Conservation (phyloP, 2,329 filamentous ascomycete species). For the Myotisia sp. region DNA sequence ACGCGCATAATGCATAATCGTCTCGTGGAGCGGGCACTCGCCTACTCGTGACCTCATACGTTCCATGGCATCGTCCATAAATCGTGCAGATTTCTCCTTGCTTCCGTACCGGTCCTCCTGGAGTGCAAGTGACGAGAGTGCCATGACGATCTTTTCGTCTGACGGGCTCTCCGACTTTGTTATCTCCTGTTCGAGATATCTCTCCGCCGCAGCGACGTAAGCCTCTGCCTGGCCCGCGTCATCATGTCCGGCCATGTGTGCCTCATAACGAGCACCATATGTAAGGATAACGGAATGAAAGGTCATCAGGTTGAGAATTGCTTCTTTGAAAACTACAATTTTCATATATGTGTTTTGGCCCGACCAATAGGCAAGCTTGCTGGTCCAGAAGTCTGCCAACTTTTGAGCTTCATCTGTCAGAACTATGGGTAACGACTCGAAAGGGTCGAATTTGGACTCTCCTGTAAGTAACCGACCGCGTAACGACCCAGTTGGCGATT, state of each 20-base stretch:
- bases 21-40: constrained; percentile 16
- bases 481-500: too few species aligned
- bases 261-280: constrained; percentile 27
- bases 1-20: constrained; percentile 24
- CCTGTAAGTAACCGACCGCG: too few species aligned
- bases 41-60: constrained; percentile 20
- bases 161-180: constrained; percentile 14
- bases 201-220: constrained; percentile 18
- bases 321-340: constrained; percentile 21
- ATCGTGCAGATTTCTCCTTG: constrained; percentile 16
- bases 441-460: constrained; percentile 16
- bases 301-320: constrained; percentile 22
- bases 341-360: constrained; percentile 28
- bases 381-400: constrained; percentile 24
- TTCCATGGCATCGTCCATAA: constrained; percentile 21
- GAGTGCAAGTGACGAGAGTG: constrained; percentile 24
- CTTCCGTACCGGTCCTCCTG: constrained; percentile 27
- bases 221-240: constrained; percentile 16
- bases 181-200: constrained; percentile 19
- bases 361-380: constrained; percentile 28
- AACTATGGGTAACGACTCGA: constrained; percentile 18
- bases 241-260: constrained; percentile 15
- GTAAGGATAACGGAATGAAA: constrained; percentile 26
- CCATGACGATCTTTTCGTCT: constrained; percentile 21
- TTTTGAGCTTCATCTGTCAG: constrained; percentile 19